These are phyloP conservation scores for Spatholobus suberectus DNA, from an alignment of 306 rosid genomes.

Conservation along the genomic window DNA sequence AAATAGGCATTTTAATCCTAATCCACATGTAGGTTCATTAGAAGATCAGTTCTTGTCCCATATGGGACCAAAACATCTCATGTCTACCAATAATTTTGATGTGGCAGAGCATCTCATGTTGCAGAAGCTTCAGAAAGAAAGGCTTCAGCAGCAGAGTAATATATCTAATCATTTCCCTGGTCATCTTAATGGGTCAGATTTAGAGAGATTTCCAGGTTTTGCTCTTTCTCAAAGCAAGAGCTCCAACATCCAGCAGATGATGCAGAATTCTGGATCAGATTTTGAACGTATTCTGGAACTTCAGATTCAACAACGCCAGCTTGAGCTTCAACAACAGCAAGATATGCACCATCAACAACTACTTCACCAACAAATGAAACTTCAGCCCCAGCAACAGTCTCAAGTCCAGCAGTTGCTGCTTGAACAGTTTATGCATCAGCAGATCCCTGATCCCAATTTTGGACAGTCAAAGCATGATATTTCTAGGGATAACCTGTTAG, in stretches of 20 bases:
- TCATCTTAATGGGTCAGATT: constrained; percentile 50
- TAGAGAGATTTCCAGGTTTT: constrained; percentile 56
- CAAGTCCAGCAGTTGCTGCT: constrained; percentile 63
- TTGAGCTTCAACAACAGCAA: constrained; percentile 65
- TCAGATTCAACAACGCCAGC: constrained; percentile 57
- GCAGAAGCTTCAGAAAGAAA: constrained; percentile 59
- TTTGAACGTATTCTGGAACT: constrained; percentile 57
- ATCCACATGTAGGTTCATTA: constrained; percentile 52
- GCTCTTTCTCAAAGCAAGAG: constrained; percentile 50
- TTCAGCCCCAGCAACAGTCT: constrained; percentile 68
- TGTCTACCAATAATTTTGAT: constrained; percentile 56
- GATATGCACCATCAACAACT: constrained; percentile 65
- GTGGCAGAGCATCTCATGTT: constrained; percentile 51
- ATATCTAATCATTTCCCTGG: constrained; percentile 50
- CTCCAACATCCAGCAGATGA: constrained; percentile 52
- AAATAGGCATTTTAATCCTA: constrained; percentile 48
- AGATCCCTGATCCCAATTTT: constrained; percentile 57
- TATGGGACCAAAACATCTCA: constrained; percentile 48
- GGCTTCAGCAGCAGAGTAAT: constrained; percentile 54
- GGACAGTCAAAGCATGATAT: constrained; percentile 60
- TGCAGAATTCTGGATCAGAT: constrained; percentile 59
- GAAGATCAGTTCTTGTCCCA: constrained; percentile 52
- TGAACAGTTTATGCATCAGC: constrained; percentile 69
- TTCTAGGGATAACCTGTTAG: constrained; percentile 55
- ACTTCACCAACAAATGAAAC: constrained; percentile 62